phyloP scores from a whole-genome alignment of 2,329 filamentous ascomycete genomes.

The Colletotrichum musae region DNA sequence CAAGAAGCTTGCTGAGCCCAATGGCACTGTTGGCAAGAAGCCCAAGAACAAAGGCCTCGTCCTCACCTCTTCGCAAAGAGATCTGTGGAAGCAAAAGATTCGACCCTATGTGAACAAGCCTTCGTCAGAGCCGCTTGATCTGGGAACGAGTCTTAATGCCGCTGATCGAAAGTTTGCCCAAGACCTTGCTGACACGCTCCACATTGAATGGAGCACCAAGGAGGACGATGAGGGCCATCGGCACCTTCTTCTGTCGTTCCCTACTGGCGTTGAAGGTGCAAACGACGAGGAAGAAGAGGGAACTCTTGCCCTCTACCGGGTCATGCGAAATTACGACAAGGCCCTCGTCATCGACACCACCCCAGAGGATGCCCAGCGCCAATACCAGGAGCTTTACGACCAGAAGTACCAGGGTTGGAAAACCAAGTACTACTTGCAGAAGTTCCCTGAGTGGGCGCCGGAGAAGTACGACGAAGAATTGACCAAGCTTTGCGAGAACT shows the following conservation, averaged over 20 bases:
- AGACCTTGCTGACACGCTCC: constrained; percentile 79
- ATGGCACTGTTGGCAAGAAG: constrained; percentile 68
- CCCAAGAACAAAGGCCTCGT: constrained; percentile 73
- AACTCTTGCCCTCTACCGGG: constrained; percentile 85
- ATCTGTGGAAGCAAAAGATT: constrained; percentile 84
- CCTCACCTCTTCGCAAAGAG: constrained; percentile 84
- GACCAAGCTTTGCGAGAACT: constrained; percentile 89
- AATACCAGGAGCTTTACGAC: constrained; percentile 89
- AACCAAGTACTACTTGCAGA: constrained; percentile 90
- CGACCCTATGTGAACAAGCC: constrained; percentile 86
- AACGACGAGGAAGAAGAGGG: constrained; percentile 87
- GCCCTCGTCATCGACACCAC: constrained; percentile 87
- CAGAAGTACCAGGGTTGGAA: constrained; percentile 95
- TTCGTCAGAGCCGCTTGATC: constrained; percentile 75
- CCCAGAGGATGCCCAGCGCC: constrained; percentile 82
- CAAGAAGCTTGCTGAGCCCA: constrained; percentile 80
- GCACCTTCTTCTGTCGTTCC: constrained; percentile 66
- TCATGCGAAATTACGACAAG: constrained; percentile 92
- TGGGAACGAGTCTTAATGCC: constrained; percentile 81
- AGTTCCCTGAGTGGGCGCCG: constrained; percentile 88
- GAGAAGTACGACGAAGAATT: constrained; percentile 84
- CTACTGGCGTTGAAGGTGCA: constrained; percentile 71
- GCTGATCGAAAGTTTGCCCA: constrained; percentile 94
- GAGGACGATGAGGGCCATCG: constrained; percentile 70
- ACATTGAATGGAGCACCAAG: constrained; percentile 70